These are phyloP conservation scores for Ehretia macrophylla DNA, from an alignment of 257 asterid species.

Conservation along the genomic window DNA sequence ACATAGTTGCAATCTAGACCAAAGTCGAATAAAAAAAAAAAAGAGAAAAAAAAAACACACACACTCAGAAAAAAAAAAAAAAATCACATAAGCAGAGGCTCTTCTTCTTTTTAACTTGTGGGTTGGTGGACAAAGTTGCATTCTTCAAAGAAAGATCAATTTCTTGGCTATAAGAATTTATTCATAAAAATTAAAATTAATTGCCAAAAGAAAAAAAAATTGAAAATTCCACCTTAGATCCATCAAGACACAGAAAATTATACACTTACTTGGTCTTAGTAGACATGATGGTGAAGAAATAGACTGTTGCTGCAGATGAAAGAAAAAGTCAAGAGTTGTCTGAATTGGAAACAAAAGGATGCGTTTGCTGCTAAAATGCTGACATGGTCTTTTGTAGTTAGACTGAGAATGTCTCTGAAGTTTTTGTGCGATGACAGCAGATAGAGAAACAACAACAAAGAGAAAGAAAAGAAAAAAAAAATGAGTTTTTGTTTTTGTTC, in stretches of 20 bases:
- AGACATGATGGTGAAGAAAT: conserved; percentile 41
- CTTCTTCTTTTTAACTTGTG: background rate
- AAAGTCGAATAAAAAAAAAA: no score
- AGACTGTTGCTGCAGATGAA: conserved; percentile 5
- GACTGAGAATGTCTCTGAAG: background rate
- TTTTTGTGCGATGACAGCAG: background rate
- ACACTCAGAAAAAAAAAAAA: background rate
- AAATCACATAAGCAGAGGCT: no score
- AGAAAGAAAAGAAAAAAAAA: background rate
- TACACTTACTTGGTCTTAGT: conserved; percentile 67
- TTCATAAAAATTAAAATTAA: background rate
- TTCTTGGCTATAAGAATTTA: background rate
- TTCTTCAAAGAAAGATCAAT: background rate
- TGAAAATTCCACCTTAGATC: conserved; percentile 26
- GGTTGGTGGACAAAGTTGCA: conserved; percentile 1
- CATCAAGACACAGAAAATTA: conserved; percentile 12
- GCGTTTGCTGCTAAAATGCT: conserved; percentile 14
- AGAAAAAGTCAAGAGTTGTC: conserved; percentile 2
- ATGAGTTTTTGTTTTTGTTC: background rate
- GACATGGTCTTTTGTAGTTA: background rate
- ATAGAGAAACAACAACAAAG: background rate
- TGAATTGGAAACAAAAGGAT: background rate
- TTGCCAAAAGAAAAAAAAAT: background rate
- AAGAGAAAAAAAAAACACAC: background rate
- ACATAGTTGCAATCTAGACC: background rate